Evolutionary conservation across 176 grass and related monocot species (phyloP).

Genomic region (Hyparrhenia diplandra): DNA sequence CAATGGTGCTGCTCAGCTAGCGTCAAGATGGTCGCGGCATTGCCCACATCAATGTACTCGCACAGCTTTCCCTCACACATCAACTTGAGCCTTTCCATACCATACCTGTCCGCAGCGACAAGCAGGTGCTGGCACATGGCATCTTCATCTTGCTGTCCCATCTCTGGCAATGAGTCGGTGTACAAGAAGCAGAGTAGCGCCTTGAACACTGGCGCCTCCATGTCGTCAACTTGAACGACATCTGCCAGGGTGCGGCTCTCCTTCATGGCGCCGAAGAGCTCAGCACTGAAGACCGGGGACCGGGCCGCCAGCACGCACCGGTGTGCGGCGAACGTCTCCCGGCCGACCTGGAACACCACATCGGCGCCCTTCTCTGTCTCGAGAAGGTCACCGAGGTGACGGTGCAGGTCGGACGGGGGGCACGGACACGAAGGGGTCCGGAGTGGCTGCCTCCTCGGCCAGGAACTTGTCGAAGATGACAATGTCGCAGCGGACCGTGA

Average conservation of each 20-base stretch:
- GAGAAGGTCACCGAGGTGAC: slow-evolving; percentile 32
- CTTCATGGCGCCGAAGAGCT: slow-evolving; percentile 42
- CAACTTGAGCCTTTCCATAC: slow-evolving; percentile 32
- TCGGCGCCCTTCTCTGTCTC: slow-evolving; percentile 18
- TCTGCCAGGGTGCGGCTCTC: slow-evolving; percentile 5
- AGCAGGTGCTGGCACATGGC: slow-evolving; percentile 38
- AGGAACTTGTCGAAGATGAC: background rate
- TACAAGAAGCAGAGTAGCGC: background rate
- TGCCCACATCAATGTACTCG: slow-evolving; percentile 23
- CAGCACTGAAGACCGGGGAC: slow-evolving; percentile 36
- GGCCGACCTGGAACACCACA: slow-evolving; percentile 31
- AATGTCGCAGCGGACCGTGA: background rate
- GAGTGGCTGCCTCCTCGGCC: background rate
- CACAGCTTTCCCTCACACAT: slow-evolving; percentile 39
- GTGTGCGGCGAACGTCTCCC: slow-evolving; percentile 25
- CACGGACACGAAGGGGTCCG: background rate
- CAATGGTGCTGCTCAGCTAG: slow-evolving; percentile 42
- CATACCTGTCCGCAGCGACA: background rate
- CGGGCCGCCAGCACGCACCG: slow-evolving; percentile 34
- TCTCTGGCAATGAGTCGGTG: background rate
- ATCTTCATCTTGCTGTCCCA: background rate
- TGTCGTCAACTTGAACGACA: slow-evolving; percentile 28
- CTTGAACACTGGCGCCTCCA: slow-evolving; percentile 33
- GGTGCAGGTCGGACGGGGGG: slow-evolving; percentile 13
- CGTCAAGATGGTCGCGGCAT: slow-evolving; percentile 13